Evolutionary conservation across 2,329 filamentous ascomycete genomes (phyloP).

Genomic region (Thielaviopsis ethacetica): DNA sequence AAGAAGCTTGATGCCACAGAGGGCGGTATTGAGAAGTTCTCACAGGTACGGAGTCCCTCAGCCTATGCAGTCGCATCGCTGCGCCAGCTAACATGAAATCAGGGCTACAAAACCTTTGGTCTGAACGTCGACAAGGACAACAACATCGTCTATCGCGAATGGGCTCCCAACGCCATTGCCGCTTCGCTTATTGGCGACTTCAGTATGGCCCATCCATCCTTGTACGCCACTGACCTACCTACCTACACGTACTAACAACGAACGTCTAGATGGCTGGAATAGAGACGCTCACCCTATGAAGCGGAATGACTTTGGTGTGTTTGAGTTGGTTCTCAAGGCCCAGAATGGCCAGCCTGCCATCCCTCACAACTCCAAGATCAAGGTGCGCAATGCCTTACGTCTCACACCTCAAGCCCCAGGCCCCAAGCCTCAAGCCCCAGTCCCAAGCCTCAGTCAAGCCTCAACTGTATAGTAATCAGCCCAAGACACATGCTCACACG

Average conservation of each 20-base stretch:
- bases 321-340: constrained; percentile 63
- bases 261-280: constrained; percentile 61
- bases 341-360: constrained; percentile 62
- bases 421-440: too few species aligned
- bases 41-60: constrained; percentile 38
- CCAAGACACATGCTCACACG: neutral
- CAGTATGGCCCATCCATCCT: constrained; percentile 39
- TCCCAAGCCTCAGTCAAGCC: neutral
- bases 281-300: constrained; percentile 71
- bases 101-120: constrained; percentile 79
- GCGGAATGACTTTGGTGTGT: constrained; percentile 71
- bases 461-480: neutral
- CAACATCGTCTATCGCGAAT: constrained; percentile 84
- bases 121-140: constrained; percentile 68
- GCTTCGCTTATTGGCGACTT: constrained; percentile 90
- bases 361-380: constrained; percentile 86
- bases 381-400: constrained; percentile 37
- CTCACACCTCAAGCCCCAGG: too few species aligned
- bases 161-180: constrained; percentile 77
- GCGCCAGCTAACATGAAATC: neutral
- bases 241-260: neutral
- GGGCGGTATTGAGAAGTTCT: constrained; percentile 84
- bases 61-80: neutral
- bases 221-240: neutral
- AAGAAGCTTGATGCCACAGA: constrained; percentile 66